Base-by-base conservation (phyloP, 2,329 filamentous ascomycete genomes). In the Aureobasidium sp. region DNA sequence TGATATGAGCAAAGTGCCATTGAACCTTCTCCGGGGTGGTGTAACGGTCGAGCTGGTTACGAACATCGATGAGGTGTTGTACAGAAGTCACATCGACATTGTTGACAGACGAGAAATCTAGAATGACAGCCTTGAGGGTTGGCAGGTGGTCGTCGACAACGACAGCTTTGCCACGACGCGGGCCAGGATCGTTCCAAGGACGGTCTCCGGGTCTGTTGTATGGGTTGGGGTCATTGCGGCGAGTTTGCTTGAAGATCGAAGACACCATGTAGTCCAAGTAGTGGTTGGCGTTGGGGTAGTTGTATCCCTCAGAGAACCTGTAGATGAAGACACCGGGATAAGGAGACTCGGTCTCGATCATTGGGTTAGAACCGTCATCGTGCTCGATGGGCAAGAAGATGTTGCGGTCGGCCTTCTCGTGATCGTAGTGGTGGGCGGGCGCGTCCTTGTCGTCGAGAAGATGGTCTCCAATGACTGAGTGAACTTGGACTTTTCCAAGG, bases 271-370 rank as follows among this genome's bases (percentile, higher is more conserved):
- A 84, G 70, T 97, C 92, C 62, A 96, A 84, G 66, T 95, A 92
- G 72, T 90, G 87, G 70, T 90, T 90, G 24, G 92, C 92, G 69
- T 96, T 99, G 64, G 93, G 91, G 70, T 97, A 99, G 76, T 94
- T 96, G 81, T 96, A 96, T 47, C 92, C 90, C 77, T 97, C 93
- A 0, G 89, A 86, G 75, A 96, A 97, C 48, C 93, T 87, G 78
- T 96, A 97, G 71, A 97, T 96, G 76, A 97, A 96, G 67, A 99
- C 83, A 59, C 94, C 94, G 0, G 93, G 93, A 69, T 94, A 90
- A 0, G 94, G 92, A 61, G 85, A 85, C 65, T 89, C 81, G n/a
- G 96, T 80, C 12, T 88, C 82, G 51, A 97, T 81, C 29, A 87
- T 82, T 0, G 93, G 93, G 73, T 97, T 97, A 1, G 90, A 92